Base-by-base conservation (phyloP, 108 stramenopile species). In the Pseudonitzschia multistriata region DNA sequence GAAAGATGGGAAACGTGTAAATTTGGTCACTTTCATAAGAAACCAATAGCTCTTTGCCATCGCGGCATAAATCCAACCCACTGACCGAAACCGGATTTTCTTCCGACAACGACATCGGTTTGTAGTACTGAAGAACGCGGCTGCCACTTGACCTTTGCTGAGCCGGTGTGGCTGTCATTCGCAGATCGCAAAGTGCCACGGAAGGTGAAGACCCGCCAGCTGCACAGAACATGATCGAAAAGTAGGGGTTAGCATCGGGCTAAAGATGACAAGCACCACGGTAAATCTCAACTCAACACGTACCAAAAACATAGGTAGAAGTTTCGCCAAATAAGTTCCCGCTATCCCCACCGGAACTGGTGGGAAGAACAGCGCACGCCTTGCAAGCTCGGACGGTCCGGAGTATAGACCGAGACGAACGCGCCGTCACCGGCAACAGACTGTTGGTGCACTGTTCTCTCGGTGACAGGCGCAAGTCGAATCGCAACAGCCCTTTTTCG, bases 11-110 rank as follows among this genome's bases (percentile, higher is more conserved):
- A 57, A 93, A 93, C 6, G 89, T 83, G 62, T 93, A 93, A 21
- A 88, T 79, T 70, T 93, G 92, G 82, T 93, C 92, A 59, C 72
- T 84, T 62, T 93, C 89, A 57, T 90, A 93, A 11, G 85, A 85
- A 14, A 90, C 86, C 67, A 93, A 65, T 14, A 93, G 68, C 45
- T 90, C 89, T 29, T 79, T 59, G 49, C 74, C 70, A 57, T 93
- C 83, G 27, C 69, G 80, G 5, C 89, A 90, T 29, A 93, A 24
- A 57, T 90, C 88, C 57, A 93, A 69, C 17, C 92, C 89, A 68
- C 88, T 88, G 21, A 93, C 85, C 35, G 89, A 84, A 52, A 93
- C 87, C 4, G 70, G 47, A 14, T 35, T 59, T 21, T 74, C 69
- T 13, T 48, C 47, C 11, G 42, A 27, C 28, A 93, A 67, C 0